Base-by-base conservation (phyloP, 2,329 filamentous ascomycete species). In the Epichloe amarillans region DNA sequence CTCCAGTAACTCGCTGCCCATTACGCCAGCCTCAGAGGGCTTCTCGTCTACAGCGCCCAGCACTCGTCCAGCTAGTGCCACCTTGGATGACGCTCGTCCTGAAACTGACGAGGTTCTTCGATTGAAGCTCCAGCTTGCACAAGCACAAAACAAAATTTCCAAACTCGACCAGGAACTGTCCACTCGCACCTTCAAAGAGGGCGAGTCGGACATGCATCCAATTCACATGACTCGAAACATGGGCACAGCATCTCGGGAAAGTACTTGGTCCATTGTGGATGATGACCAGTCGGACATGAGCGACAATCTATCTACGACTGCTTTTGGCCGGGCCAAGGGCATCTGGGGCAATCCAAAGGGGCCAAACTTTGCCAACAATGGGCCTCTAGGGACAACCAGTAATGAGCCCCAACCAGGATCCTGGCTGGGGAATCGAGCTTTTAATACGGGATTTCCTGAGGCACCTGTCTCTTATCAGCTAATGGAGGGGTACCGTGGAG, bases 81-180 rank as follows among this genome's bases (percentile, higher is more conserved):
- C 66, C 7, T 64, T 74, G 7, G 71, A 74, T 30, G 72, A 74
- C 41, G 58, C 60, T 50, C 62, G 65, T 46, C 52, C 54, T 12
- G 64, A 68, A 49, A 68, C 69, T 35, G 77, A 80, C 33, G 84
- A 88, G 62, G 68, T 89, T 30, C 68, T 80, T 53, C 80, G 79
- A 48, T 72, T 90, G 52, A 86, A 85, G 69, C 67, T 82, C 49
- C 80, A 89, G 66, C 76, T 91, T 48, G 82, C 83, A 42, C 75
- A 81, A 54, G 84, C 86, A 37, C 80, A 85, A 53, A 81, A 74
- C 62, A 78, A 83, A 60, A 86, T 90, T 60, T 77, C 75, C 44
- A 82, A 79, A 51, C 80, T 89, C 62, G 83, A 86, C 52, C 76
- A 86, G 50, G 83, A 88, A 67, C 73, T 88, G 53, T 74, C 80